Base-by-base conservation (phyloP, 768 basidiomycete genomes). In the Hebeloma cylindrosporum region DNA sequence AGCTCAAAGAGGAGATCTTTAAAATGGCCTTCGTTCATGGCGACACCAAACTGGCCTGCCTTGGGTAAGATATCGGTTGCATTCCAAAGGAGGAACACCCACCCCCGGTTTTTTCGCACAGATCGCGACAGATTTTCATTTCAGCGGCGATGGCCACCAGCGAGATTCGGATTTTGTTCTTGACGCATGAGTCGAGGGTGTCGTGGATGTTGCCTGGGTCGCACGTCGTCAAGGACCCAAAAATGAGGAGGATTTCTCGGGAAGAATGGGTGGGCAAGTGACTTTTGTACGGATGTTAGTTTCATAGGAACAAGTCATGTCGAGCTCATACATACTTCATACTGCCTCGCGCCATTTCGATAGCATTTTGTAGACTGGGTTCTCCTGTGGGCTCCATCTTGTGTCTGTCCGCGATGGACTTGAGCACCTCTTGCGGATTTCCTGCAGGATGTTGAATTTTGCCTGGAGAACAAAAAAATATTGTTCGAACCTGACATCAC, bases 201-300 rank as follows among this genome's bases (percentile, higher is more conserved):
- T 94, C 87, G 52, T 95, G 92, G 48, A 99, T 93, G 53, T 95
- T 96, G 16, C 93, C 91, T 4, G 96, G 96, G 60, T 99, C 96
- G 61, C 92, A 93, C 2, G 93, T 96, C 1, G 96, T 98, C 21
- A 99, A 69, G 5, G 94, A 95, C 20, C 96, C 94, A 59, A 94
- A 97, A 28, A 98, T 80, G 56, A 96, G 79, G 40, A 97, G 71
- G 33, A 95, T 90, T 70, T 99, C 96, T 26, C 94, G 85, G 0
- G 96, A 98, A 10, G 94, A 95, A 52, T 97, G 93, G 0, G 90
- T 89, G 1, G 96, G 96, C n/a, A 99, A 78, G 60, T 99, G 96
- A 56, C 96, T 98, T 54, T 2, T 44, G 28, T 6, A 16, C 21
- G 11, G 26, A 2, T 38, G 50, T 48, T 49, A 37, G 42, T 38